A percentile compares a stretch with the other conserved stretches of the same genome.
phyloP scores from a whole-genome alignment of 495 filamentous ascomycete genomes.

The Aspergillus coremiiformis region DNA sequence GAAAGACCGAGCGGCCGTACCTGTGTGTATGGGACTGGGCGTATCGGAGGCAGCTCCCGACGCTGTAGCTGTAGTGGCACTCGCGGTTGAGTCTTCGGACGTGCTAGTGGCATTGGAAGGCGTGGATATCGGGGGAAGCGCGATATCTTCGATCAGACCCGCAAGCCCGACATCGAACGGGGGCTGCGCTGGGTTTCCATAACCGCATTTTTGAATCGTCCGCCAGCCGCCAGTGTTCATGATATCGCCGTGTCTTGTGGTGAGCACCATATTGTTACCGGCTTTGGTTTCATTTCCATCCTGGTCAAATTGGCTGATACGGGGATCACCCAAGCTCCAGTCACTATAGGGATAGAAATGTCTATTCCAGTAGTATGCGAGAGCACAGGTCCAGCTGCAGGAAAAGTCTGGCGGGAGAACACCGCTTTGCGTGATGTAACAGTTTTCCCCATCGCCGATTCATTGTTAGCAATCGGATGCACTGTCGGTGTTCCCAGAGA shows the following conservation, averaged over 20 bases:
- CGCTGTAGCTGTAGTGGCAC: background rate
- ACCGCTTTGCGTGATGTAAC: background rate
- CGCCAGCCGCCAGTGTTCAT: background rate
- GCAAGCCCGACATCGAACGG: background rate
- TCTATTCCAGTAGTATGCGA: constrained; percentile 5
- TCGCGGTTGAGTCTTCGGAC: background rate
- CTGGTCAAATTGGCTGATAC: background rate
- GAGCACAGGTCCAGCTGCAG: constrained; percentile 2
- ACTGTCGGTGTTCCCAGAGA: background rate
- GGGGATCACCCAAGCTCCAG: constrained; percentile 1
- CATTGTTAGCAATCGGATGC: background rate
- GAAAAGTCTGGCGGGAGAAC: background rate
- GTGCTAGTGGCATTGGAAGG: background rate
- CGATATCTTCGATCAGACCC: background rate
- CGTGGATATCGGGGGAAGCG: background rate
- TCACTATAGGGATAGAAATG: constrained; percentile 7
- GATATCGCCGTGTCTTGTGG: too few species aligned
- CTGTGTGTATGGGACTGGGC: background rate
- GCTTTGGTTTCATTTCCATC: background rate
- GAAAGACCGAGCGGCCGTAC: background rate
- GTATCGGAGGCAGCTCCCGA: background rate
- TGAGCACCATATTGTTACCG: background rate
- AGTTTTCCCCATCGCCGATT: constrained; percentile 1
- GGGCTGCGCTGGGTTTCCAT: background rate
- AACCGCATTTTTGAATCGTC: background rate